These are phyloP conservation scores for Penicillium crustosum DNA, from an alignment of 2,329 filamentous ascomycete genomes.

Conservation along the genomic window DNA sequence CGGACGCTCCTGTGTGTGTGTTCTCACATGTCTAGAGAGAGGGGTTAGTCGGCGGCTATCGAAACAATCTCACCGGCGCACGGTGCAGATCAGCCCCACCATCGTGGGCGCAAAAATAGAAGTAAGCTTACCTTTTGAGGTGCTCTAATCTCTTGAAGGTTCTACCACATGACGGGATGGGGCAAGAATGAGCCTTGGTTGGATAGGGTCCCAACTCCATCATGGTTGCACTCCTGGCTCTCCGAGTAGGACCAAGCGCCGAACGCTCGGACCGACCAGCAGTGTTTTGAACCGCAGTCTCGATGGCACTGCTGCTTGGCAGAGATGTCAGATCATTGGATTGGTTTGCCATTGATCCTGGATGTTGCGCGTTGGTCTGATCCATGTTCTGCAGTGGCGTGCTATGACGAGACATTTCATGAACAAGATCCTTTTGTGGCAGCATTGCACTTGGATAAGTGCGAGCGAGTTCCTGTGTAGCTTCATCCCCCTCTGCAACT, in stretches of 20 bases:
- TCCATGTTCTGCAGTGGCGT: conserved; percentile 86
- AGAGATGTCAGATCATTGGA: conserved; percentile 68
- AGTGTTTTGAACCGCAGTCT: conserved; percentile 56
- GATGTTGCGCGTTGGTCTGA: conserved; percentile 73
- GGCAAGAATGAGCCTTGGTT: conserved; percentile 97
- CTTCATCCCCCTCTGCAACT: conserved; percentile 75
- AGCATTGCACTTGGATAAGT: conserved; percentile 67
- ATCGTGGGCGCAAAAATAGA: conserved; percentile 26
- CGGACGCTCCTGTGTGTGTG: conserved; percentile 97
- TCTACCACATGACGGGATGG: conserved; percentile 95
- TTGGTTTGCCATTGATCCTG: conserved; percentile 61
- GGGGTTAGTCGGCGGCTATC: conserved; percentile 53
- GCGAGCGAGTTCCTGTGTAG: conserved; percentile 71
- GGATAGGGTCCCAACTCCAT: conserved; percentile 97
- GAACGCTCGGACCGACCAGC: conserved; percentile 56
- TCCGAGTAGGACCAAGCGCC: conserved; percentile 71
- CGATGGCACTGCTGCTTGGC: conserved; percentile 61
- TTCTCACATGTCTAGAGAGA: conserved; percentile 85
- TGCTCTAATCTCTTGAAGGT: conserved; percentile 99
- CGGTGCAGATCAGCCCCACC: conserved; percentile 24
- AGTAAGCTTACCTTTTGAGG: conserved; percentile 81
- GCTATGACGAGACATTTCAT: conserved; percentile 78
- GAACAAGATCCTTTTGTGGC: conserved; percentile 76
- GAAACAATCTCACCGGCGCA: conserved; percentile 45
- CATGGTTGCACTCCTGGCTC: conserved; percentile 90